Conservation (phyloP, 139 green algal genomes). For the Chlorella ohadii region DNA sequence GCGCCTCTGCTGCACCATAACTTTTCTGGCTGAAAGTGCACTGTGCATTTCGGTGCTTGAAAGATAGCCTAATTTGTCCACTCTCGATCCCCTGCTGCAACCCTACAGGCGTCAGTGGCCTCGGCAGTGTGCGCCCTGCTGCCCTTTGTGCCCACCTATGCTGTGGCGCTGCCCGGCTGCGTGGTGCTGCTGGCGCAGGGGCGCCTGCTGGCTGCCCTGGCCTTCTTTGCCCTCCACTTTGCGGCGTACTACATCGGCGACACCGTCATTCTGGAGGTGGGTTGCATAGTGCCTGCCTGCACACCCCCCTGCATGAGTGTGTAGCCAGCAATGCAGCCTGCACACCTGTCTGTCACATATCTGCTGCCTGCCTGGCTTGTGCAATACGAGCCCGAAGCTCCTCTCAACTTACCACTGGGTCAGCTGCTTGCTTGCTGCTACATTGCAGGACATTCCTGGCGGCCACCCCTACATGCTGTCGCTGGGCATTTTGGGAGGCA, state of each 20-base stretch:
- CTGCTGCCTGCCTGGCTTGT: no score
- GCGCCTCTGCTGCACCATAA: no score
- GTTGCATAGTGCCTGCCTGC: no score
- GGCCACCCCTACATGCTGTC: constrained; percentile 65
- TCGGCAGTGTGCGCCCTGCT: constrained; percentile 59
- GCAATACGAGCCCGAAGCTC: no score
- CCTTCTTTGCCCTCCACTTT: constrained; percentile 56
- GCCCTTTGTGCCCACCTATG: constrained; percentile 66
- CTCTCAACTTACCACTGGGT: no score
- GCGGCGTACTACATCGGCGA: constrained; percentile 62
- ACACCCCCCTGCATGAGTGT: no score
- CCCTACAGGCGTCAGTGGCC: constrained; percentile 26
- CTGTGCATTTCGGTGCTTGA: not conserved
- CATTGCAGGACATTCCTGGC: constrained; percentile 53
- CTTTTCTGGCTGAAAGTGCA: not conserved
- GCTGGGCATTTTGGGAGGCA: constrained; percentile 54
- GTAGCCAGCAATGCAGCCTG: no score
- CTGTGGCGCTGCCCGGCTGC: constrained; percentile 62
- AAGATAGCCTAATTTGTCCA: not conserved
- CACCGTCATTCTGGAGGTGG: constrained; percentile 57
- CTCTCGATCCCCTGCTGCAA: not conserved
- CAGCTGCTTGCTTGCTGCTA: no score
- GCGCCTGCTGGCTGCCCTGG: constrained; percentile 16
- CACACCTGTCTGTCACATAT: no score
- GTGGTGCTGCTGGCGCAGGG: constrained; percentile 60